A percentile compares a stretch with the other conserved stretches of the same genome.
phyloP scores from a whole-genome alignment of 306 rosid genomes.

The Trichosanthes truncata region DNA sequence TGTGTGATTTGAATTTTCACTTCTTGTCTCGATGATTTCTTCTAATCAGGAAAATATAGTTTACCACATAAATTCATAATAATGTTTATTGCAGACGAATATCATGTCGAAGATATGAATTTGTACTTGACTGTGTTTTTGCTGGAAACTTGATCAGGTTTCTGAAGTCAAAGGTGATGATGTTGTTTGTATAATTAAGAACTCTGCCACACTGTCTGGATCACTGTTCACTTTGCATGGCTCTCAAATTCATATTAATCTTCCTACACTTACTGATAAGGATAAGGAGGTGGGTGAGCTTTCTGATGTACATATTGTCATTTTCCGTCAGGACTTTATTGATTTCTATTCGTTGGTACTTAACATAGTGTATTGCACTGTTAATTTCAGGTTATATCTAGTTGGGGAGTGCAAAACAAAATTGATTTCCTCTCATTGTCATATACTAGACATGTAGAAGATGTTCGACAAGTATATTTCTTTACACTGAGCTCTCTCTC shows the following conservation, averaged over 20 bases:
- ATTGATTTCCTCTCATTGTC: conserved; percentile 46
- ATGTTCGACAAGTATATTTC: conserved; percentile 37
- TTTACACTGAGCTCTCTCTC: neutral
- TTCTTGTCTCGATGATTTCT: neutral
- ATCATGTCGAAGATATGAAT: neutral
- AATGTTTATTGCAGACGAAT: neutral
- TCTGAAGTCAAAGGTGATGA: conserved; percentile 67
- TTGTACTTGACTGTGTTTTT: conserved; percentile 19
- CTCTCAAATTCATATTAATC: conserved; percentile 71
- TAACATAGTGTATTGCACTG: neutral
- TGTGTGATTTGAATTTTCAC: neutral
- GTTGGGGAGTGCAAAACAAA: conserved; percentile 44
- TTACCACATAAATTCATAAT: conserved; percentile 3
- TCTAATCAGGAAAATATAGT: neutral
- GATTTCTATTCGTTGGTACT: neutral
- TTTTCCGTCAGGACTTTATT: neutral
- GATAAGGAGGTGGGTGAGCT: conserved; percentile 60
- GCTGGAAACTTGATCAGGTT: conserved; percentile 44
- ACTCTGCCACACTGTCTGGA: conserved; percentile 87
- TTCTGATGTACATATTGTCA: neutral
- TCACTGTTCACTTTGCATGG: conserved; percentile 87
- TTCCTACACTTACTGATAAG: conserved; percentile 84
- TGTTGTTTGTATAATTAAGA: conserved; percentile 76
- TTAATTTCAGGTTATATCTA: conserved; percentile 29
- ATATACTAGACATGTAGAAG: conserved; percentile 45